These are phyloP conservation scores for Fusarium sp. DNA, from an alignment of 2,329 filamentous ascomycete species.

Conservation along the genomic window DNA sequence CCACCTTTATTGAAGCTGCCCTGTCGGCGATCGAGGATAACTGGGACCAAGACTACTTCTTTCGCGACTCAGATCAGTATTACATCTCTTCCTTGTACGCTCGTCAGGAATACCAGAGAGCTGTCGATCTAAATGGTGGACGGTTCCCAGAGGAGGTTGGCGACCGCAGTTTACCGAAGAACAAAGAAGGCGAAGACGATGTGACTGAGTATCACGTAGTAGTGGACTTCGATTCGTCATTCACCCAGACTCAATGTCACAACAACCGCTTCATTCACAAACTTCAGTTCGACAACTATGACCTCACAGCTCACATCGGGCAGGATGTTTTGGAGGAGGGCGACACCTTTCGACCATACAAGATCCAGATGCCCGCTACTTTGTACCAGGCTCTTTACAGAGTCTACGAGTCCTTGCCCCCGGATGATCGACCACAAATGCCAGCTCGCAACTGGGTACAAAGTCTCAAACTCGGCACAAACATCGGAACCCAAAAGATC, in stretches of 20 bases:
- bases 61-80: slow-evolving; percentile 36
- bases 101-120: slow-evolving; percentile 39
- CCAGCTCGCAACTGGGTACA: slow-evolving; percentile 25
- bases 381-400: slow-evolving; percentile 18
- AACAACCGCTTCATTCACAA: slow-evolving; percentile 60
- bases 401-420: slow-evolving; percentile 18
- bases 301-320: slow-evolving; percentile 52
- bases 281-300: slow-evolving; percentile 55
- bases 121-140: slow-evolving; percentile 22
- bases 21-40: slow-evolving; percentile 18
- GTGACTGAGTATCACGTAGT: slow-evolving; percentile 32
- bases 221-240: slow-evolving; percentile 49
- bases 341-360: slow-evolving; percentile 13
- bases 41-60: slow-evolving; percentile 16
- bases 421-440: not conserved
- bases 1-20: slow-evolving; percentile 30
- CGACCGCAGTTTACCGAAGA: slow-evolving; percentile 20
- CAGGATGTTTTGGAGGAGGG: slow-evolving; percentile 22
- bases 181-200: slow-evolving; percentile 13
- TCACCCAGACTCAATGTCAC: slow-evolving; percentile 61
- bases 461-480: slow-evolving; percentile 31
- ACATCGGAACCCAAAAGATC: slow-evolving; percentile 37
- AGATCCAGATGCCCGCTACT: slow-evolving; percentile 35
- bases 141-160: slow-evolving; percentile 24
- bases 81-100: slow-evolving; percentile 37